Evolutionary conservation across 306 rosid genomes (phyloP), one percentile per base, ranked within the genome.

Genomic region (Quercus berberidifolia): DNA sequence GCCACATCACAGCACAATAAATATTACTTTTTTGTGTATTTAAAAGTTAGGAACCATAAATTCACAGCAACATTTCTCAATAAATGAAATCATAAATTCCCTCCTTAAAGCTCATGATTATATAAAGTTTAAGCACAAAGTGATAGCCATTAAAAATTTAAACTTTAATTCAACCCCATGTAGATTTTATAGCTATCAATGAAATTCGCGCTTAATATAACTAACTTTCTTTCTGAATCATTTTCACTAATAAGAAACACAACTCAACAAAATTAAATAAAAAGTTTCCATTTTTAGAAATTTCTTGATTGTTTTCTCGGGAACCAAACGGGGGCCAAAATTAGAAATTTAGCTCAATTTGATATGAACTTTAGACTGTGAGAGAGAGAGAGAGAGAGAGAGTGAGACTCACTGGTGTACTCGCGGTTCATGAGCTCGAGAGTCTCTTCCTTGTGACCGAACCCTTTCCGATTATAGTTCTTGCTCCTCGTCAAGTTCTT

Each of bases 401-500:
- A 49, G 5, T 49, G 17, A 49, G 54, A 38, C 87, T 73, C 82
- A 93, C 99, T 93, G 38, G 99, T 90, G 79, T 90, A 95, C 76
- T 95, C 98, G 82, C 94, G 91, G 84, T 87, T 88, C 94, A 95
- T 93, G 76, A 93, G 98, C 83, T 87, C 79, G 35, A 91, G 89
- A 21, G 98, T 95, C 84, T 85, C 99, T 23, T 93, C 94, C 86
- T 95, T 91, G 84, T 86, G 77, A 14, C 99, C 99, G 64, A 95
- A 95, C 3, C 99, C 99, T 73, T 76, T 84, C 33, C 98, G 96
- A 46, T 95, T 95, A 74, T 95, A 95, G 72, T 95, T 95, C 74
- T 90, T 78, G 73, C 99, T 91, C 77, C 98, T 79, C 3, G 98
- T 91, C n/a, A 95, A 86, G 79, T 89, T 95, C 92, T 87, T 90